These are phyloP conservation scores for Arthrinium phaeospermum DNA, from an alignment of 2,329 filamentous ascomycete species.

Conservation along the genomic window DNA sequence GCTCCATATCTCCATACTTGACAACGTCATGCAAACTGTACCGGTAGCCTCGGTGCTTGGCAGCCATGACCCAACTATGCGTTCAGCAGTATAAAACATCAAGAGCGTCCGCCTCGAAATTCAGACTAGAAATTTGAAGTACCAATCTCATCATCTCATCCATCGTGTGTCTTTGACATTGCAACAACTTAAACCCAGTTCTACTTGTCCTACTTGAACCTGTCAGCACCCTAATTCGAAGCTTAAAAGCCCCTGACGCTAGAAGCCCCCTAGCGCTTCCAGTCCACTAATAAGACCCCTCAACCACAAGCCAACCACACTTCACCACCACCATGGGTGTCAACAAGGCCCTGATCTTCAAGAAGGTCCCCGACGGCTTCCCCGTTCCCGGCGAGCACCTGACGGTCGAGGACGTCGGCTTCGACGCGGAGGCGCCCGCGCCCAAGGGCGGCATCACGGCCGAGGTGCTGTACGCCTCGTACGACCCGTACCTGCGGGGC, in stretches of 20 bases:
- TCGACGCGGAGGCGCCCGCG: slow-evolving; percentile 63
- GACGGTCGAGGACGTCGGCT: slow-evolving; percentile 62
- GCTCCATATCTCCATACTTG: slow-evolving; percentile 2
- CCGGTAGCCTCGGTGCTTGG: slow-evolving; percentile 12
- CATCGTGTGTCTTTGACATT: background rate
- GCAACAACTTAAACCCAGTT: background rate
- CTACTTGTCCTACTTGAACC: background rate
- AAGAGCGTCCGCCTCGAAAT: background rate
- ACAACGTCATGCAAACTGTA: slow-evolving; percentile 12
- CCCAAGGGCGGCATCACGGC: slow-evolving; percentile 66
- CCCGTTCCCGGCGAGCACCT: slow-evolving; percentile 72
- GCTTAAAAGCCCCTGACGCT: slow-evolving; percentile 1
- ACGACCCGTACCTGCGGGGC: slow-evolving; percentile 76
- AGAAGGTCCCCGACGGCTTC: slow-evolving; percentile 63
- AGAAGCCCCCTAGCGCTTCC: background rate
- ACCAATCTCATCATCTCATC: background rate
- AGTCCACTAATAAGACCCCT: background rate
- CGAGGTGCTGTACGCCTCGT: slow-evolving; percentile 71
- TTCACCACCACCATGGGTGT: slow-evolving; percentile 51
- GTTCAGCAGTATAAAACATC: background rate
- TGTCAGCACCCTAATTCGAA: background rate
- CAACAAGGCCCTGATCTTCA: slow-evolving; percentile 75
- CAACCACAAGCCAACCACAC: background rate
- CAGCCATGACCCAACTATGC: slow-evolving; percentile 14
- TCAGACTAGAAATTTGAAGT: background rate